Evolutionary conservation across 257 asterid genomes (phyloP).

Genomic region (Gentiana macrophylla): DNA sequence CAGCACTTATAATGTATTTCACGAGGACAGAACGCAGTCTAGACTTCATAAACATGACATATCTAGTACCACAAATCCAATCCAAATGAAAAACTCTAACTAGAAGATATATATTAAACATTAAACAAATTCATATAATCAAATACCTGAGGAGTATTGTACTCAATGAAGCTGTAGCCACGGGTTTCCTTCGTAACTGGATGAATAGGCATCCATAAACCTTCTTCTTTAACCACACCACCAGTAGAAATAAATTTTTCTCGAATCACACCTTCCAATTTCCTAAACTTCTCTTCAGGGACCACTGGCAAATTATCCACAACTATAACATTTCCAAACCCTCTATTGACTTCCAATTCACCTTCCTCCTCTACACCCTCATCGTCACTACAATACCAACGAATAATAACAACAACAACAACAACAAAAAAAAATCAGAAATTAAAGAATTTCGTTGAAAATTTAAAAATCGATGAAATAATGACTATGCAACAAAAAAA

Average conservation of each 20-base stretch:
- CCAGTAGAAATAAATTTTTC: slow-evolving; percentile 28
- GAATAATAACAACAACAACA: neutral
- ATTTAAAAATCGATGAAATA: too few species aligned
- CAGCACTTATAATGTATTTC: too few species aligned
- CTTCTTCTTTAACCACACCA: slow-evolving; percentile 70
- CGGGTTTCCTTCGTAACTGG: too few species aligned
- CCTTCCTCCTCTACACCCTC: slow-evolving; percentile 66
- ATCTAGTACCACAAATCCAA: too few species aligned
- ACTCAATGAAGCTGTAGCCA: too few species aligned
- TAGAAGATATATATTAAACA: too few species aligned
- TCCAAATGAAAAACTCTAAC: too few species aligned
- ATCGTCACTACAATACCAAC: slow-evolving; percentile 49
- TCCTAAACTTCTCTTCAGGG: slow-evolving; percentile 63
- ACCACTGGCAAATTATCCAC: slow-evolving; percentile 88
- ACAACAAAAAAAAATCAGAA: neutral
- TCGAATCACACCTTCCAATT: slow-evolving; percentile 69
- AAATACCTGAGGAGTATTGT: too few species aligned
- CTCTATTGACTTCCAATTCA: slow-evolving; percentile 58
- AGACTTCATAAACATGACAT: too few species aligned
- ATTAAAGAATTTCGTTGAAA: too few species aligned
- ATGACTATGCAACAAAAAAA: neutral
- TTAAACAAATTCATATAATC: too few species aligned
- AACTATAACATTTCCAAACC: slow-evolving; percentile 69
- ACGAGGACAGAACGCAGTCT: too few species aligned
- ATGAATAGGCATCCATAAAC: slow-evolving; percentile 6